phyloP scores from a whole-genome alignment of 1,284 basidiomycete genomes.

The Omphalotus olearius region DNA sequence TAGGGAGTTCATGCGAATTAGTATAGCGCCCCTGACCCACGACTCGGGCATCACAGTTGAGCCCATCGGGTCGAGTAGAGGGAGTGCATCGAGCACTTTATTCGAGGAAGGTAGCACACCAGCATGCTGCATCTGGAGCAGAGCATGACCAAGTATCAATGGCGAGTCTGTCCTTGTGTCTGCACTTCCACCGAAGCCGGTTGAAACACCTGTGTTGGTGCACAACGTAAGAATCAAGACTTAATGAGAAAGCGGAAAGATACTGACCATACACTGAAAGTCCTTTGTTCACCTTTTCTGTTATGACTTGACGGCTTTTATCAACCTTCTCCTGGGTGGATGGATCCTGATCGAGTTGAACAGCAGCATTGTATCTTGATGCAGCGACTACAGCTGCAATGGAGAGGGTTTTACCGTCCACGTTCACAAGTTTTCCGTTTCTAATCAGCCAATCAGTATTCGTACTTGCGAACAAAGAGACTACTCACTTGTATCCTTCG shows the following conservation, averaged over 20 bases:
- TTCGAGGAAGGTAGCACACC: conserved; percentile 60
- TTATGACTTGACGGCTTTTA: conserved; percentile 58
- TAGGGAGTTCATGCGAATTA: conserved; percentile 72
- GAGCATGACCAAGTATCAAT: conserved; percentile 65
- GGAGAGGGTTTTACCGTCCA: conserved; percentile 70
- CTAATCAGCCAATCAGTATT: conserved; percentile 19
- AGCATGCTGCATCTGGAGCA: conserved; percentile 77
- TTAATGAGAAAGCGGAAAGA: background rate
- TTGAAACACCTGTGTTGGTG: conserved; percentile 44
- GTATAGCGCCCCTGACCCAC: conserved; percentile 87
- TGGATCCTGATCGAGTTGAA: conserved; percentile 49
- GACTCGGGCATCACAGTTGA: conserved; percentile 80
- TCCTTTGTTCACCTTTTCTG: conserved; percentile 61
- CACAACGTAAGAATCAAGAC: background rate
- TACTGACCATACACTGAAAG: conserved; percentile 67
- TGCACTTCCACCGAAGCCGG: conserved; percentile 77
- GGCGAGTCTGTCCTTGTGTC: conserved; percentile 48
- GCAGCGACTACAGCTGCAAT: conserved; percentile 72
- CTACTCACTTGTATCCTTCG: conserved; percentile 48
- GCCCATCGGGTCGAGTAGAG: conserved; percentile 63
- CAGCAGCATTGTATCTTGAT: conserved; percentile 56
- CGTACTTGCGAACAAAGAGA: background rate
- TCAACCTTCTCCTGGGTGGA: conserved; percentile 45
- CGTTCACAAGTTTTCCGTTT: conserved; percentile 52
- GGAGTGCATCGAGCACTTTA: conserved; percentile 41